A percentile compares a stretch with the other conserved stretches of the same genome.
Conservation (phyloP, 169 alveolate genomes). For the Plasmodium falciparum region DNA sequence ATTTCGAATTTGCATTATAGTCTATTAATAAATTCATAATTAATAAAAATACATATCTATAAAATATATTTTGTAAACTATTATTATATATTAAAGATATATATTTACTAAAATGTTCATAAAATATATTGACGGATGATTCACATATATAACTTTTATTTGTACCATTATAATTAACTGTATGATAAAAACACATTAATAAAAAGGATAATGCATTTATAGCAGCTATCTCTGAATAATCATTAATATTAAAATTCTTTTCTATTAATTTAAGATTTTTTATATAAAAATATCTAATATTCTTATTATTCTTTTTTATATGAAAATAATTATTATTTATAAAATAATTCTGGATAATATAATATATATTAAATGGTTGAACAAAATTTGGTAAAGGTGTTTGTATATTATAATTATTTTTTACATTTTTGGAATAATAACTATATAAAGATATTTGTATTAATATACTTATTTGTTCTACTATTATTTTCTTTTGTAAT, state of each 20-base stretch:
- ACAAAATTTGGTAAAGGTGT: constrained; percentile 63
- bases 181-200: constrained; percentile 42
- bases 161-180: neutral
- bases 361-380: constrained; percentile 47
- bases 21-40: constrained; percentile 56
- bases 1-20: constrained; percentile 42
- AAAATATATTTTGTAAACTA: constrained; percentile 64
- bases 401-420: constrained; percentile 56
- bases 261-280: constrained; percentile 42
- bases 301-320: constrained; percentile 3
- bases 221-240: constrained; percentile 72
- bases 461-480: constrained; percentile 45
- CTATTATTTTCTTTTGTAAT: constrained; percentile 54
- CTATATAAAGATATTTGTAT: constrained; percentile 69
- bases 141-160: constrained; percentile 53
- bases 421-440: constrained; percentile 61
- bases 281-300: constrained; percentile 1
- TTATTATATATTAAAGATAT: constrained; percentile 68
- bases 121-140: constrained; percentile 34
- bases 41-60: constrained; percentile 50
- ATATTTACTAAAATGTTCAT: constrained; percentile 69
- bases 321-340: constrained; percentile 24
- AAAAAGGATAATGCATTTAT: constrained; percentile 52
- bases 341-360: constrained; percentile 26
- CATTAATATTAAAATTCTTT: constrained; percentile 57